phyloP scores from a whole-genome alignment of 2,329 filamentous ascomycete genomes.

The Phialophora tarda region DNA sequence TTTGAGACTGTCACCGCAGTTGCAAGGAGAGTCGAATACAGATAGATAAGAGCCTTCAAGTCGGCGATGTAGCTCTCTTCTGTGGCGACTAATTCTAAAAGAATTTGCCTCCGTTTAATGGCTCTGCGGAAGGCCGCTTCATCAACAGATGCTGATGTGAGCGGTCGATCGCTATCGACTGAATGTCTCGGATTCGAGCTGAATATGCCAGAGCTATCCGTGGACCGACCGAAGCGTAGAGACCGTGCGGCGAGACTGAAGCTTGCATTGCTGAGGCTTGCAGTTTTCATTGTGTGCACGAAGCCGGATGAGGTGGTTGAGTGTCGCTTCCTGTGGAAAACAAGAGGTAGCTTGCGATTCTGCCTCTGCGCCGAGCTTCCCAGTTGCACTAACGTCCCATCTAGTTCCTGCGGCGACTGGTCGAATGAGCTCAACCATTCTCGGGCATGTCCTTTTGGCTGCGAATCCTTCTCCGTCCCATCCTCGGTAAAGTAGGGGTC shows the following conservation, averaged over 20 bases:
- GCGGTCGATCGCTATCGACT: conserved; percentile 60
- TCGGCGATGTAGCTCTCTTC: conserved; percentile 90
- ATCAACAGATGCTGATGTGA: conserved; percentile 61
- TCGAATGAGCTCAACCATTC: conserved; percentile 14
- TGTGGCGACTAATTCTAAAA: conserved; percentile 84
- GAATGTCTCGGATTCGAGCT: conserved; percentile 64
- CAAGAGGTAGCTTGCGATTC: background rate
- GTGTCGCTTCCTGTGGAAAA: conserved; percentile 57
- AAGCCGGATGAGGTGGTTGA: conserved; percentile 79
- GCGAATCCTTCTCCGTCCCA: background rate
- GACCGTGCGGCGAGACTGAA: conserved; percentile 71
- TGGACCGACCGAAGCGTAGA: conserved; percentile 63
- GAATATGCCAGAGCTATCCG: conserved; percentile 68
- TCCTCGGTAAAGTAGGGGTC: background rate
- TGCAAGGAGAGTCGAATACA: conserved; percentile 76
- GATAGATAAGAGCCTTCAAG: conserved; percentile 81
- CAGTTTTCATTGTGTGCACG: conserved; percentile 79
- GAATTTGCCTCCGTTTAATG: conserved; percentile 74
- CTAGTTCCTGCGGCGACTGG: background rate
- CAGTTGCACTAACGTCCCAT: background rate
- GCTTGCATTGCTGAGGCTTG: conserved; percentile 76
- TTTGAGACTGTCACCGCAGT: conserved; percentile 70
- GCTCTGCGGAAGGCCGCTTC: conserved; percentile 73
- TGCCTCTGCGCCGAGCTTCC: background rate
- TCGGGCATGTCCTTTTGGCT: conserved; percentile 1